Evolutionary conservation across 345 rosid species (phyloP), one percentile per base, ranked within the genome.

Genomic region (Psidium friedrichsthalianum): DNA sequence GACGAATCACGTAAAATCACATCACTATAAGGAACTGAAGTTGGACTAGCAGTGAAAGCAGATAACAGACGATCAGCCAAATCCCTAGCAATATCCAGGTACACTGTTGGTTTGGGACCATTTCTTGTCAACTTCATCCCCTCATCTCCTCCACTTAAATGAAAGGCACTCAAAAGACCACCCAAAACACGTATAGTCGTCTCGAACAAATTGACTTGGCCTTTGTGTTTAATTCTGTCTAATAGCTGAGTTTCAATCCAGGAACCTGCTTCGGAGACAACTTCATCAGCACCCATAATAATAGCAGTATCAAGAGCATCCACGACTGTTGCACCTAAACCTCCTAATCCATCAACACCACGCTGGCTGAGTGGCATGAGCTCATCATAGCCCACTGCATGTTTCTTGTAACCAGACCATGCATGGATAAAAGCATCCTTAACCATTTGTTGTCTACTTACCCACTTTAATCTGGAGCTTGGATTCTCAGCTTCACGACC

Each of bases 231-330:
- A 85, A 97, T 97, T 88, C 95, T 93, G 85, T 94, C 96, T 83
- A 91, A 89, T 81, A 97, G 93, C 85, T 97, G 94, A 49, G 91
- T 85, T 86, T 96, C 98, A 86, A 97, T 85, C 99, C 99, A 97
- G 1, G 91, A 90, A 82, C 98, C 95, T 21, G 98, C 99, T 89
- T 95, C 99, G 57, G 94, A 92, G 85, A 95, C 97, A 78, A 94
- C 88, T 58, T 91, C 94, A 90, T 96, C 94, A 84, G 86, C 92
- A 78, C 95, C 98, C 99, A 97, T 97, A 88, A 97, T 95, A 94
- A 97, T 95, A 82, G 99, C 98, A 88, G 99, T 96, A 88, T 97
- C 99, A 85, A 97, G 99, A 85, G 98, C 95, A 92, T 97, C 99
- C 57, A 96, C 99, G 44, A 95, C 89, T 12, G 99, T 96, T 59